A percentile compares a stretch with the other conserved stretches of the same genome.
Conservation (phyloP, 805 yeast species). For the Lipomyces yamanashiensis region DNA sequence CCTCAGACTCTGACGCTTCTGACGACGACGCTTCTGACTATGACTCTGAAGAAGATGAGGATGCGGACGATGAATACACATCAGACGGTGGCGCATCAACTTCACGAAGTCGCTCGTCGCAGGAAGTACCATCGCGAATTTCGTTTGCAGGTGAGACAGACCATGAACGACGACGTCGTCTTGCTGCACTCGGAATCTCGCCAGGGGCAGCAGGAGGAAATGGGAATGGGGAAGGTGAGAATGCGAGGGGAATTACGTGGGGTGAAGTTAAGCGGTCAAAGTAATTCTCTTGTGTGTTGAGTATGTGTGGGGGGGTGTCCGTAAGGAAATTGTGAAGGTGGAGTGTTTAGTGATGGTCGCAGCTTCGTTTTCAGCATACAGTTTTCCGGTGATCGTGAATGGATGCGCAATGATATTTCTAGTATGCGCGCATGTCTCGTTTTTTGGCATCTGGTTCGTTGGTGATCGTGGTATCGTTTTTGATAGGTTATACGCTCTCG, state of each 20-base stretch:
- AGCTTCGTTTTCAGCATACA: not conserved
- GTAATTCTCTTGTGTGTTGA: not conserved
- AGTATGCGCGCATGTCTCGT: not conserved
- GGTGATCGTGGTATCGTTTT: too few species aligned
- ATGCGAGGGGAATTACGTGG: conserved; percentile 31
- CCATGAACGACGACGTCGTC: conserved; percentile 66
- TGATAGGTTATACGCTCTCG: too few species aligned
- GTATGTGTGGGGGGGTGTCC: too few species aligned
- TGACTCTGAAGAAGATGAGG: conserved; percentile 37
- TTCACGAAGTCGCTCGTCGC: not conserved
- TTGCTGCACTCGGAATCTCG: conserved; percentile 49
- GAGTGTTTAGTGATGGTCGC: not conserved
- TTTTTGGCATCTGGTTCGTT: too few species aligned
- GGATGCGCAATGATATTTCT: not conserved
- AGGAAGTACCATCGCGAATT: conserved; percentile 21
- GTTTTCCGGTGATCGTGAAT: not conserved
- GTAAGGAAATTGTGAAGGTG: not conserved
- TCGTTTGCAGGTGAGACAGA: conserved; percentile 56
- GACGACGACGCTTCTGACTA: conserved; percentile 41
- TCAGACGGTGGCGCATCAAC: conserved; percentile 7
- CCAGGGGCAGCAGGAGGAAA: conserved; percentile 1
- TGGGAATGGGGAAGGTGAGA: not conserved
- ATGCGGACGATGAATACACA: conserved; percentile 42
- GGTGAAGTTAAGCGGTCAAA: conserved; percentile 28
- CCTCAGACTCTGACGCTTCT: conserved; percentile 32